Evolutionary conservation across 768 basidiomycete species (phyloP), one percentile per base, ranked within the genome.

Genomic region (Termitomyces sp.): DNA sequence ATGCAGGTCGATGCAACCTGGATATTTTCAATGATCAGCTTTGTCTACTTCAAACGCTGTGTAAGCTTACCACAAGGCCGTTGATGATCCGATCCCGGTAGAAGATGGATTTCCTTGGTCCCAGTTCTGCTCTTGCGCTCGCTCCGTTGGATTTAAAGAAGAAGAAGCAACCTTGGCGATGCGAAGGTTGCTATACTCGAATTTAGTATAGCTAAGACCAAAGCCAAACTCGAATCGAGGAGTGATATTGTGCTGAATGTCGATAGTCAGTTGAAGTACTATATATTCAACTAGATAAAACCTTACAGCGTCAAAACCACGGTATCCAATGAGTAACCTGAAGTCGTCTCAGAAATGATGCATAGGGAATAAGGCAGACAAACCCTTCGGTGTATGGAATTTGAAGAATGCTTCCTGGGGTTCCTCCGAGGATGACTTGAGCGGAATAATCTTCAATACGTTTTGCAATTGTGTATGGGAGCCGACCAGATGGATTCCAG

Each of bases 151-250:
- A 3, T 68, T 70, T 18, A 20, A 6, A 18, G 78, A 74, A 20
- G 62, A 73, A 18, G 63, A 56, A 7, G 65, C 51, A 5, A 88
- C 68, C 56, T 77, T 75, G 20, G 67, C 68, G 40, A 91, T 72
- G 3, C 74, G 63, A 13, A 95, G 73, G 42, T 80, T 74, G 43
- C 78, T 83, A 69, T 93, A 95, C 37, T 80, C 71, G 70, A 96
- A 98, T 2, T 71, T 79, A 37, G 95, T 89, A 74, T 97, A 98
- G 56, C 86, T 89, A 65, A 95, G 71, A 1, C 95, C 95, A 68
- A 86, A 95, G 4, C 95, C 95, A 68, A 97, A 98, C 66, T 92
- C 91, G 65, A 85, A 93, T 27, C 89, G 88, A 8, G 92, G 92
- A 0, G 78, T 78, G 60, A 93, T 90, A 62, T 87, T 82, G 67